Evolutionary conservation across 768 basidiomycete species (phyloP).

Genomic region (Collybiopsis confluens): DNA sequence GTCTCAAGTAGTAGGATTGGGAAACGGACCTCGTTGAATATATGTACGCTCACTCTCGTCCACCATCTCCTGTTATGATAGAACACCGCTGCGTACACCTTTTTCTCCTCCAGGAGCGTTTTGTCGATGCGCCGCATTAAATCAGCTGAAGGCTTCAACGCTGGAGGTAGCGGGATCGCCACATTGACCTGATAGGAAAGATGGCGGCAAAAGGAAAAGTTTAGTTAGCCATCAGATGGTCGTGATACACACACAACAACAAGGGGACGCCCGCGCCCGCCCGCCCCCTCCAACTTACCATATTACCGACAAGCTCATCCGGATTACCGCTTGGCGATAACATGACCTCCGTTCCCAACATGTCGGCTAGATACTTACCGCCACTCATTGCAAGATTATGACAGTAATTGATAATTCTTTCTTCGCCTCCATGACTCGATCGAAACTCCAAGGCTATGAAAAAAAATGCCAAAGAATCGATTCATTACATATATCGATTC

Average conservation of each 20-base stretch:
- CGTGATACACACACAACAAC: too few species aligned
- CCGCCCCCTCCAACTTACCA: too few species aligned
- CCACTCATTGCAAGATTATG: slow-evolving; percentile 65
- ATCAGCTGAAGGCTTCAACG: slow-evolving; percentile 14
- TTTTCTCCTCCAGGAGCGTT: slow-evolving; percentile 26
- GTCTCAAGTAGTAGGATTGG: too few species aligned
- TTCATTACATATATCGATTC: slow-evolving; percentile 9
- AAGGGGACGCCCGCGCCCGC: too few species aligned
- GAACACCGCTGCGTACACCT: slow-evolving; percentile 28
- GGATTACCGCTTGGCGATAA: too few species aligned
- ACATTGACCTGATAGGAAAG: slow-evolving; percentile 26
- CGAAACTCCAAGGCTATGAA: slow-evolving; percentile 66
- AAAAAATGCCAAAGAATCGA: slow-evolving; percentile 50
- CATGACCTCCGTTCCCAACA: slow-evolving; percentile 60
- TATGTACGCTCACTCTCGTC: slow-evolving; percentile 35
- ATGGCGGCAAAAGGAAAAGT: neutral
- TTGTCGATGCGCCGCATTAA: slow-evolving; percentile 20
- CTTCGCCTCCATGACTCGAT: slow-evolving; percentile 69
- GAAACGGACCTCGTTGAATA: slow-evolving; percentile 31
- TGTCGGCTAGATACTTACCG: slow-evolving; percentile 52
- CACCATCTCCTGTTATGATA: slow-evolving; percentile 36
- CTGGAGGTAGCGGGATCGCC: slow-evolving; percentile 27
- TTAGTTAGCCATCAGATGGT: slow-evolving; percentile 4
- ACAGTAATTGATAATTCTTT: slow-evolving; percentile 66
- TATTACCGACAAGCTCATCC: too few species aligned